These are phyloP conservation scores for Diaporthe sp. DNA, from an alignment of 2,329 filamentous ascomycete genomes.

Conservation along the genomic window DNA sequence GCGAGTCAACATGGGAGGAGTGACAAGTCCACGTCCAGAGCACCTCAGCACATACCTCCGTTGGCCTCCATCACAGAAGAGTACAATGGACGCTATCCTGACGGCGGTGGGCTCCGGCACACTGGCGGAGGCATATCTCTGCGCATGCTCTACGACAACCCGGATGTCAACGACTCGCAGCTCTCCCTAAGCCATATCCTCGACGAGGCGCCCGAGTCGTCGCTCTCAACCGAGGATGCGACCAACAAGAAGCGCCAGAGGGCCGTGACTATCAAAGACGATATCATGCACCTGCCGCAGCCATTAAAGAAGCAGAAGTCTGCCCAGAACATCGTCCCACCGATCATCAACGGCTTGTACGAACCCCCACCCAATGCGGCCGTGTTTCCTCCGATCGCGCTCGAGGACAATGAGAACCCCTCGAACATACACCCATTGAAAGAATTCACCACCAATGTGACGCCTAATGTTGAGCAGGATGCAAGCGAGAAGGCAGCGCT, in stretches of 20 bases:
- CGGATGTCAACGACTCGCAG: constrained; percentile 55
- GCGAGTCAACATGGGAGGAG: constrained; percentile 51
- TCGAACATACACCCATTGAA: constrained; percentile 49
- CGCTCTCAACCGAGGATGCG: constrained; percentile 50
- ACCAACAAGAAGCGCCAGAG: constrained; percentile 69
- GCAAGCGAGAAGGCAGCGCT: constrained; percentile 35
- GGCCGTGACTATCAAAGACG: constrained; percentile 66
- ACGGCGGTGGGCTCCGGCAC: constrained; percentile 35
- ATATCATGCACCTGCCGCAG: constrained; percentile 75
- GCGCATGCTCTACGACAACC: constrained; percentile 58
- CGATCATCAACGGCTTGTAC: constrained; percentile 75
- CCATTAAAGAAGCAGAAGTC: constrained; percentile 76
- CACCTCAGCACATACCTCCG: constrained; percentile 46
- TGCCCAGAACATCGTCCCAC: constrained; percentile 67
- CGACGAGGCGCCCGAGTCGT: constrained; percentile 57
- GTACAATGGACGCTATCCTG: constrained; percentile 39
- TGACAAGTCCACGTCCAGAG: constrained; percentile 51
- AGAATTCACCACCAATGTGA: constrained; percentile 53
- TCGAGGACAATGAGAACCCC: constrained; percentile 63
- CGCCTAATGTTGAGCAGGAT: constrained; percentile 46
- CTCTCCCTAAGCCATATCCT: constrained; percentile 62
- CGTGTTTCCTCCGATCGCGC: constrained; percentile 75
- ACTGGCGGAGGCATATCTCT: constrained; percentile 48
- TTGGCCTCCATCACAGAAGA: constrained; percentile 43
- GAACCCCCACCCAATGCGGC: constrained; percentile 73